phyloP scores from a whole-genome alignment of 495 filamentous ascomycete species.

The Aspergillus homomorphus region DNA sequence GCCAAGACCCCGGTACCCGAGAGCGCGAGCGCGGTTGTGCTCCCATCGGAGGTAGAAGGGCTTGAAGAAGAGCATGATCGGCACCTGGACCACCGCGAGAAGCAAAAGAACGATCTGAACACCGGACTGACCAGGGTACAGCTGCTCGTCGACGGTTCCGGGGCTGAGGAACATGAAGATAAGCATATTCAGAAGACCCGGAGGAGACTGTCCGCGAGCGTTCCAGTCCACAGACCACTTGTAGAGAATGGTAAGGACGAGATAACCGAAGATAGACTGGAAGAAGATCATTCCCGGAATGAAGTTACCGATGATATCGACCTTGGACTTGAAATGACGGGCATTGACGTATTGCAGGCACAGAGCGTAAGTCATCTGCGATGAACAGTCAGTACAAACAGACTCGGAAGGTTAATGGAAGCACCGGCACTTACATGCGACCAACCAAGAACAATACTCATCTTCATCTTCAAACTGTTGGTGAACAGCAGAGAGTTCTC shows the following conservation, averaged over 20 bases:
- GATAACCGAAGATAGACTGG: slow-evolving; percentile 97
- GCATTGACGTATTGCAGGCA: slow-evolving; percentile 91
- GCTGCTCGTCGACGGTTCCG: slow-evolving; percentile 64
- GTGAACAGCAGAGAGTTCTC: slow-evolving; percentile 91
- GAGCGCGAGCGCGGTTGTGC: slow-evolving; percentile 80
- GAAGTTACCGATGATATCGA: slow-evolving; percentile 97
- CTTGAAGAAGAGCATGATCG: slow-evolving; percentile 89
- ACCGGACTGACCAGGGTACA: slow-evolving; percentile 71
- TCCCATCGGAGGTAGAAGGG: slow-evolving; percentile 90
- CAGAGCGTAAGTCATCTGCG: slow-evolving; percentile 93
- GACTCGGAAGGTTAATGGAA: background rate
- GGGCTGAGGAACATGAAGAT: slow-evolving; percentile 99
- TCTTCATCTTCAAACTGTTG: slow-evolving; percentile 99
- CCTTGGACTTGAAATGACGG: slow-evolving; percentile 85
- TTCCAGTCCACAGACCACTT: slow-evolving; percentile 95
- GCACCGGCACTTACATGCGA: slow-evolving; percentile 58
- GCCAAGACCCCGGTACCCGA: slow-evolving; percentile 89
- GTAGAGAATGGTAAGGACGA: slow-evolving; percentile 89
- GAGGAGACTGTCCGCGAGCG: slow-evolving; percentile 60
- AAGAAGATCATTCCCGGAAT: slow-evolving; percentile 98
- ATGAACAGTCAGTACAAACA: slow-evolving; percentile 13
- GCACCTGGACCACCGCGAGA: slow-evolving; percentile 80
- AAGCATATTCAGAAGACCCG: slow-evolving; percentile 93
- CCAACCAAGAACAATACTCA: slow-evolving; percentile 95
- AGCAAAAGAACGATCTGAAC: slow-evolving; percentile 81